Conservation (phyloP, 2,329 filamentous ascomycete species). For the Beauveria varroae region DNA sequence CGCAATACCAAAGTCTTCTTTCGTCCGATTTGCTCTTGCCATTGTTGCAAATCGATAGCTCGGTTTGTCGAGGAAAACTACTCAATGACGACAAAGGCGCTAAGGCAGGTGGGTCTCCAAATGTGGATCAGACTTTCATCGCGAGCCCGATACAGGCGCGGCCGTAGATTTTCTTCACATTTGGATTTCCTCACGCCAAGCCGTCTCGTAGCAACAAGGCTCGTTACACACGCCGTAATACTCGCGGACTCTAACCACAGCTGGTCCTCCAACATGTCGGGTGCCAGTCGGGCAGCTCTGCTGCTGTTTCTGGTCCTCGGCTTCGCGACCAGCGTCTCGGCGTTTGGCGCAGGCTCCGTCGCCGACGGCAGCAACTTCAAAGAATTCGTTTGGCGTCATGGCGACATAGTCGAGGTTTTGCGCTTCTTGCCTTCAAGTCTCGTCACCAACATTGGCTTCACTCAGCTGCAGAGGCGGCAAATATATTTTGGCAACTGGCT, state of each 20-base stretch:
- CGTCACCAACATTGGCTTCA: conserved; percentile 30
- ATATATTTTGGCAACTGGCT: conserved; percentile 37
- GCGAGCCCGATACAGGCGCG: not conserved
- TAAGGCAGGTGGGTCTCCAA: not conserved
- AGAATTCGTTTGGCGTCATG: conserved; percentile 33
- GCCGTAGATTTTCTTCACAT: not conserved
- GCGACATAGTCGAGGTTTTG: conserved; percentile 31
- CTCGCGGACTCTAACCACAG: not conserved
- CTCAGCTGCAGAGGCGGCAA: conserved; percentile 28
- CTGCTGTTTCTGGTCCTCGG: conserved; percentile 19
- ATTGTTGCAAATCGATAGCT: not conserved
- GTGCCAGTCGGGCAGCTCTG: not conserved
- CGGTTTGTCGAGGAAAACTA: not conserved
- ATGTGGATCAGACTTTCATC: not conserved
- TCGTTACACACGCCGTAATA: not conserved
- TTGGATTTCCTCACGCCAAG: too few relatives aligned
- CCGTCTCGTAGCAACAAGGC: not conserved
- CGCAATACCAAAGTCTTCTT: too few relatives aligned
- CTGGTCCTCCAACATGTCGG: not conserved
- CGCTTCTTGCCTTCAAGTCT: conserved; percentile 30
- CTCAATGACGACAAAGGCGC: not conserved
- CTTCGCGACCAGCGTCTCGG: conserved; percentile 23
- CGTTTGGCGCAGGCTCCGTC: conserved; percentile 32
- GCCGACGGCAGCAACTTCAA: conserved; percentile 30
- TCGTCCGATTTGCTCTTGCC: not conserved